These are phyloP conservation scores for Strigomonas galati DNA, from an alignment of 208 protist species.

Conservation along the genomic window DNA sequence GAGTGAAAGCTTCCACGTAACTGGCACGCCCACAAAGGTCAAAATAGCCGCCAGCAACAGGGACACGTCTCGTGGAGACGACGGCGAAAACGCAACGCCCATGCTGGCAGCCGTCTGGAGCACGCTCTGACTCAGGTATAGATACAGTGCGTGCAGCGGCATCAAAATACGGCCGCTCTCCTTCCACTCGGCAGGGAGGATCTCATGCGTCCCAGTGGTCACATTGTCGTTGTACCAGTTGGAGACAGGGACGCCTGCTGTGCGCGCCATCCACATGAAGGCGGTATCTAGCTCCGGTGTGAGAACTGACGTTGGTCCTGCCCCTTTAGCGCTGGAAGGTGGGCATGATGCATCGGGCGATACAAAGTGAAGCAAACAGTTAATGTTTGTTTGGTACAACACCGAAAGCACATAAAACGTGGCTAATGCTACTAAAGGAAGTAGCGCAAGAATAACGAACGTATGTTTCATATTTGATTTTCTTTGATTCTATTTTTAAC, in stretches of 20 bases:
- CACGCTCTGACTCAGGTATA: constrained; percentile 21
- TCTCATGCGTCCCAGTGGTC: background rate
- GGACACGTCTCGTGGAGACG: background rate
- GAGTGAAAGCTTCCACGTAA: background rate
- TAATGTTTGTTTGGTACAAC: background rate
- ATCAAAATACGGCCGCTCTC: constrained; percentile 25
- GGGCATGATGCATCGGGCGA: background rate
- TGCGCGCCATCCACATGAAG: constrained; percentile 38
- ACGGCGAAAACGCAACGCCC: background rate
- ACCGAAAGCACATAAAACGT: background rate
- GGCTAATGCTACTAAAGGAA: background rate
- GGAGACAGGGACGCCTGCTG: constrained; percentile 12
- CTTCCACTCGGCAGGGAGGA: constrained; percentile 13
- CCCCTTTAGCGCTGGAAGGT: background rate
- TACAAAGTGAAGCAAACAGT: background rate
- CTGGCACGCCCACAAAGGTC: background rate
- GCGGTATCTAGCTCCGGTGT: constrained; percentile 23
- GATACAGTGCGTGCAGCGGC: constrained; percentile 43
- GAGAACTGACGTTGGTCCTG: background rate
- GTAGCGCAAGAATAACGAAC: background rate
- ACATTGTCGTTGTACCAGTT: constrained; percentile 32
- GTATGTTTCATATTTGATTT: background rate
- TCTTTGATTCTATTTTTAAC: background rate
- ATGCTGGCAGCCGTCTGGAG: background rate
- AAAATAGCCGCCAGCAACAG: background rate